Conservation (phyloP, 495 filamentous ascomycete genomes). For the Daldinia loculata region DNA sequence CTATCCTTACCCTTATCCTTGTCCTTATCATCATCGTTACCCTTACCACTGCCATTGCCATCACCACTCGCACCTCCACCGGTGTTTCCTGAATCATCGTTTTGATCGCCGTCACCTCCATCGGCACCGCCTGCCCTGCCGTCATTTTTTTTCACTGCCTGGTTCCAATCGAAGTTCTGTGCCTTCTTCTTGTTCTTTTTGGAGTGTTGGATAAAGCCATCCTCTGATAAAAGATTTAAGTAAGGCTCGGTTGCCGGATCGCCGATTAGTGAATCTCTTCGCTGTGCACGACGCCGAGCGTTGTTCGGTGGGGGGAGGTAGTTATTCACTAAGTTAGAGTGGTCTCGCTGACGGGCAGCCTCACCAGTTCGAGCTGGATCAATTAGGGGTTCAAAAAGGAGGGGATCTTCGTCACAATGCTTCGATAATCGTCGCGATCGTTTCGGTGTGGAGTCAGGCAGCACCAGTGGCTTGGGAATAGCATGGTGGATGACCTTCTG, state of each 20-base stretch:
- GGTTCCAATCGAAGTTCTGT: conserved; percentile 28
- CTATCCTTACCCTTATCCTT: conserved; percentile 40
- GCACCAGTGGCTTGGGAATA: conserved; percentile 26
- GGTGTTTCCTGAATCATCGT: conserved; percentile 42
- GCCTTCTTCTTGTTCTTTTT: conserved; percentile 46
- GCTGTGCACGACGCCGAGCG: conserved; percentile 19
- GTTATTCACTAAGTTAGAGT: conserved; percentile 21
- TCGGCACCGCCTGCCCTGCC: conserved; percentile 39
- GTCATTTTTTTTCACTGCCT: conserved; percentile 57
- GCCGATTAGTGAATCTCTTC: conserved; percentile 37
- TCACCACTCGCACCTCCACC: conserved; percentile 42
- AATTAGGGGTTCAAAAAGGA: conserved; percentile 2
- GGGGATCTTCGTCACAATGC: conserved; percentile 11
- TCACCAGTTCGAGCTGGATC: conserved; percentile 33
- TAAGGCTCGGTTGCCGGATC: conserved; percentile 47
- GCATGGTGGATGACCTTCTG: neutral
- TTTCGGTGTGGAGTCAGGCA: conserved; percentile 41
- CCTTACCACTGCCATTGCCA: conserved; percentile 36
- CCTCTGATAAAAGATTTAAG: conserved; percentile 57
- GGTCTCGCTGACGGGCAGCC: conserved; percentile 36
- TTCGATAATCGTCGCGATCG: conserved; percentile 42
- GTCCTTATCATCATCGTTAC: conserved; percentile 16
- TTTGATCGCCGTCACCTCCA: conserved; percentile 43
- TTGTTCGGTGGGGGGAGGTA: conserved; percentile 30
- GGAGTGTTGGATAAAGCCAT: conserved; percentile 55